Evolutionary conservation across 257 asterid genomes (phyloP).

Genomic region (Mentha longifolia): DNA sequence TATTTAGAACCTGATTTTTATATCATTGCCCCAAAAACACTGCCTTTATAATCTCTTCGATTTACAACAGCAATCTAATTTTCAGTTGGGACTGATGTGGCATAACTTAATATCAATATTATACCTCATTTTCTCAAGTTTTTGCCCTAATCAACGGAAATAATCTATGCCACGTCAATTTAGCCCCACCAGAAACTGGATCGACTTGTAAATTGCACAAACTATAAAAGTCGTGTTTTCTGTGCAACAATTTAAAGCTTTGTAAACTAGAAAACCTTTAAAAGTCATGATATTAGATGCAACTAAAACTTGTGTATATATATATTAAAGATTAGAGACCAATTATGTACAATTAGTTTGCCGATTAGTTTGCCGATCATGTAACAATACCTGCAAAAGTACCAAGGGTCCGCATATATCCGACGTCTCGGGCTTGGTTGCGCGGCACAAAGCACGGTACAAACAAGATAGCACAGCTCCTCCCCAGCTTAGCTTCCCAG

Average conservation of each 20-base stretch:
- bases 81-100: not conserved
- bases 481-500: constrained; percentile 76
- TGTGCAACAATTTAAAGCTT: too few species aligned
- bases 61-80: too few species aligned
- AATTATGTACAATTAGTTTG: constrained; percentile 11
- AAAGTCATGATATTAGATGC: too few species aligned
- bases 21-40: not conserved
- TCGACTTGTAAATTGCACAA: too few species aligned
- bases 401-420: constrained; percentile 86
- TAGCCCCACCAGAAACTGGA: too few species aligned
- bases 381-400: constrained; percentile 72
- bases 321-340: constrained; percentile 8
- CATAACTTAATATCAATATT: too few species aligned
- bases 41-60: not conserved
- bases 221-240: too few species aligned
- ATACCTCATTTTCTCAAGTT: too few species aligned
- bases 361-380: not conserved
- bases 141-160: too few species aligned
- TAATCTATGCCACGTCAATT: too few species aligned
- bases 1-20: not conserved
- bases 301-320: too few species aligned
- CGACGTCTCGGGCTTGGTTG: constrained; percentile 72
- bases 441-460: constrained; percentile 81
- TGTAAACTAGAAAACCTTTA: too few species aligned
- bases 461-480: constrained; percentile 75